A percentile compares a stretch with the other conserved stretches of the same genome.
Evolutionary conservation across 2,329 filamentous ascomycete genomes (phyloP).

Genomic region (Alternaria longipes): DNA sequence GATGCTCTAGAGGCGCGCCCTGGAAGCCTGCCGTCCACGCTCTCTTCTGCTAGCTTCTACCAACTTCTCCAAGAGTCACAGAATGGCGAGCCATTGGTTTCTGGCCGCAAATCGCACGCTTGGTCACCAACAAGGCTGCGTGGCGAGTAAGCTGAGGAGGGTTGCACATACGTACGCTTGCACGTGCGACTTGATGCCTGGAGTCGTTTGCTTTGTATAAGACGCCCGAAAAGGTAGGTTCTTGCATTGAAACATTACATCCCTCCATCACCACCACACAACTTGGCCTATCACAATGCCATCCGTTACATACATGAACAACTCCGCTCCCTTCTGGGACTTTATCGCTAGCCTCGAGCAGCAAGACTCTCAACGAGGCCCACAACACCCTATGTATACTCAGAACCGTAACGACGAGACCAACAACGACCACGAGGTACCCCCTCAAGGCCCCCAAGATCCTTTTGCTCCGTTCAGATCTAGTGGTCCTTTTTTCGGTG

Average conservation of each 20-base stretch:
- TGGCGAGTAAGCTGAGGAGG: slow-evolving; percentile 33
- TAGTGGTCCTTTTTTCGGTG: slow-evolving; percentile 43
- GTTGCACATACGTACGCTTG: slow-evolving; percentile 38
- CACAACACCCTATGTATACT: slow-evolving; percentile 57
- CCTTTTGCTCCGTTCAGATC: slow-evolving; percentile 47
- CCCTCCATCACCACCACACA: slow-evolving; percentile 17
- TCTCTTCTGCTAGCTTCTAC: slow-evolving; percentile 35
- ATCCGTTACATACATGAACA: slow-evolving; percentile 63
- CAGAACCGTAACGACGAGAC: slow-evolving; percentile 44
- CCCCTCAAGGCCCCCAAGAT: slow-evolving; percentile 24
- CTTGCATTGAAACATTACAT: slow-evolving; percentile 17
- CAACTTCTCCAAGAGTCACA: slow-evolving; percentile 17
- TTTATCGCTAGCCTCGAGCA: slow-evolving; percentile 62
- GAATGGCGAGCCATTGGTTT: slow-evolving; percentile 31
- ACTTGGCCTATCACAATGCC: slow-evolving; percentile 54
- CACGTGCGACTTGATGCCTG: slow-evolving; percentile 45
- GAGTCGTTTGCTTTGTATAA: slow-evolving; percentile 36
- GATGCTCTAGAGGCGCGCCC: slow-evolving; percentile 28
- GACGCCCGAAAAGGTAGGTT: slow-evolving; percentile 21
- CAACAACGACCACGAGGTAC: slow-evolving; percentile 34
- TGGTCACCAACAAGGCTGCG: slow-evolving; percentile 18
- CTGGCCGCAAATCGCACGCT: slow-evolving; percentile 7
- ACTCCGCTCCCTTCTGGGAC: slow-evolving; percentile 65
- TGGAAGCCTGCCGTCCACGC: slow-evolving; percentile 28
- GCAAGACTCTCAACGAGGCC: slow-evolving; percentile 52